Base-by-base conservation (phyloP, 306 rosid species). In the Medicago arabica region DNA sequence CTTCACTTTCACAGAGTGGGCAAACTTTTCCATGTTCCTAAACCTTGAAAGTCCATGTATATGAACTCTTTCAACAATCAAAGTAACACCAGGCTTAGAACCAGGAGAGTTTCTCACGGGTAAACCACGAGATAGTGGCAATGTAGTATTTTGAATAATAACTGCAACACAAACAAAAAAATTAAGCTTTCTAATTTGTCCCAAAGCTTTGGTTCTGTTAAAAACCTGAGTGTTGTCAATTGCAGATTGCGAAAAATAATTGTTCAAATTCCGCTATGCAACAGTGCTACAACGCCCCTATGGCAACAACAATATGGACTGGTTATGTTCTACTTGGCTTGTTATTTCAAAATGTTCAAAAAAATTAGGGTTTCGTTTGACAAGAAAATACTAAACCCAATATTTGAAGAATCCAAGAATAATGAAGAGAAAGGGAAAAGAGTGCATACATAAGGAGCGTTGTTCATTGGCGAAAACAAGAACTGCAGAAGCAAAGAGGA, bases 11-110 rank as follows among this genome's bases (percentile, higher is more conserved):
- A 85, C 23, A 5, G 90, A 85, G 82, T 90, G 85, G 1, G 97
- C 79, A 84, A 81, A 73, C 79, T 88, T 95, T 72, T 71, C 51
- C 51, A 90, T 76, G 89, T 90, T 79, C 78, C 77, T 79, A 80
- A 90, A 78, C 89, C 96, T 90, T 7, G 88, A 41, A 59, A 90
- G 67, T 70, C 97, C 98, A 51, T 16, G 65, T 65, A 92, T 77
- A 80, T 79, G 76, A 78, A 92, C 84, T 89, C 97, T 87, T 82
- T 90, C 96, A 18, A 91, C 87, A 69, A 83, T 23, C 79, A 89
- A 82, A 39, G 71, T 67, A 69, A 80, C 77, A 36, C 93, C 96
- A 5, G 87, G 88, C 86, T 83, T 95, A 38, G 86, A 76, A 28
- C 96, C 91, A 6, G 96, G 92, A 70, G 96, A 87, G 19, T 84